Evolutionary conservation across 2,329 filamentous ascomycete genomes (phyloP), one percentile per base, ranked within the genome.

Genomic region (Monosporascus sp.): DNA sequence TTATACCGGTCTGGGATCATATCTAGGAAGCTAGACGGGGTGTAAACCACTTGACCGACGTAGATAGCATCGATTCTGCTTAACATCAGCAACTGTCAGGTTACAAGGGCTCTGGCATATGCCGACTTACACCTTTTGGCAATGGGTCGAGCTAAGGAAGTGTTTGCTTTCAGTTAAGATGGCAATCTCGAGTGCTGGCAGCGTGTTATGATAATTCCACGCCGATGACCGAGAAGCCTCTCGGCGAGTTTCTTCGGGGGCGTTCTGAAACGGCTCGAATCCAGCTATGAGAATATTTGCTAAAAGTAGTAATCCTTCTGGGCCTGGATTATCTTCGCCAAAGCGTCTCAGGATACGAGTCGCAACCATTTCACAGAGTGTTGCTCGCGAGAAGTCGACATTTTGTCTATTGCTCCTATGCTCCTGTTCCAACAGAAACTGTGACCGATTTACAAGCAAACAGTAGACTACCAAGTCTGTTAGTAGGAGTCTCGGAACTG

Each of bases 1-100:
- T 94, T 94, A 75, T 94, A 95, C 61, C 88, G 85, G 67, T 94
- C 90, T 1, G 90, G 89, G 48, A 95, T 83, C 54, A 95, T 87
- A 68, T 94, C 88, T 67, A 93, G 83, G 66, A 90, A 91, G 0
- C 85, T 85, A 0, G 86, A 89, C 0, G 90, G 90, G 1, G 89
- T 93, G 66, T 94, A 94, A 37, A 91, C 85, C 56, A 95, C 81
- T 36, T 87, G 80, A 5, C 90, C 90, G 41, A 86, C 83, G 64
- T 93, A 94, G 46, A 95, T 90, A 48, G 89, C 89, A 60, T 89
- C 83, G 31, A 94, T 86, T 20, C 73, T 74, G 48, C 35, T 48
- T n/a, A 31, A 25, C 49, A 50, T 62, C 5, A 63, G 63, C 44
- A 36, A 18, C 20, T 7, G 15, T 36, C 39, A 27, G 15, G 18